phyloP scores from a whole-genome alignment of 495 filamentous ascomycete genomes.

The Penicillium ucsense region DNA sequence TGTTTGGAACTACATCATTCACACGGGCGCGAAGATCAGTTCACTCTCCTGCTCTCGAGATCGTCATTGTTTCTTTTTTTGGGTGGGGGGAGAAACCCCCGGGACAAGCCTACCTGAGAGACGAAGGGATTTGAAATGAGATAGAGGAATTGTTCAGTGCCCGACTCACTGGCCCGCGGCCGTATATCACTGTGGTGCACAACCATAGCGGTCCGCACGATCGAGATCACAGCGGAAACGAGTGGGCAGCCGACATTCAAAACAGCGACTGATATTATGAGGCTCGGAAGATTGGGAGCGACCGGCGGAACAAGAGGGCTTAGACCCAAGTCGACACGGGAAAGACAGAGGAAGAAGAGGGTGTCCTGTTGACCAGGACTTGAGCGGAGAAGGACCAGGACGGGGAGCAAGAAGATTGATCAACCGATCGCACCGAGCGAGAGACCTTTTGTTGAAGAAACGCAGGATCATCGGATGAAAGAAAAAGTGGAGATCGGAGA shows the following conservation, averaged over 20 bases:
- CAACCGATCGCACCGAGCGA: too few relatives aligned
- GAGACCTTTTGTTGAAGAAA: too few relatives aligned
- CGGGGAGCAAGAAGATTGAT: too few relatives aligned
- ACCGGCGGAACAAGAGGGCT: not conserved
- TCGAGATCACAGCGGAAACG: constrained; percentile 2
- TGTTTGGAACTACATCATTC: constrained; percentile 38
- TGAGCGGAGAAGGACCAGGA: too few relatives aligned
- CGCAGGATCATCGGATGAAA: too few relatives aligned
- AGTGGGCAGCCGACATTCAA: constrained; percentile 18
- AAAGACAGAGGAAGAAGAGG: constrained; percentile 2
- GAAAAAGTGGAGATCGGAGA: too few relatives aligned
- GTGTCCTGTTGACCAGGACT: too few relatives aligned
- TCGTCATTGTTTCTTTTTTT: too few relatives aligned
- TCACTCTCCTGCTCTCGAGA: not conserved
- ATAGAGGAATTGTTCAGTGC: constrained; percentile 31
- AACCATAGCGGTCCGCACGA: constrained; percentile 19
- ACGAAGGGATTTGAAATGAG: constrained; percentile 41
- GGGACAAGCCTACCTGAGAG: constrained; percentile 24
- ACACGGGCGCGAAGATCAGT: constrained; percentile 1
- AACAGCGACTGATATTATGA: not conserved
- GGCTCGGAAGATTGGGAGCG: not conserved
- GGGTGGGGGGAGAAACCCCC: too few relatives aligned
- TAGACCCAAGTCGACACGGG: not conserved
- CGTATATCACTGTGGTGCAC: constrained; percentile 15
- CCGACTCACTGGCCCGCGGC: constrained; percentile 7